Evolutionary conservation across 2,329 filamentous ascomycete species (phyloP), one percentile per base, ranked within the genome.

Genomic region (Neodidymelliopsis sp.): DNA sequence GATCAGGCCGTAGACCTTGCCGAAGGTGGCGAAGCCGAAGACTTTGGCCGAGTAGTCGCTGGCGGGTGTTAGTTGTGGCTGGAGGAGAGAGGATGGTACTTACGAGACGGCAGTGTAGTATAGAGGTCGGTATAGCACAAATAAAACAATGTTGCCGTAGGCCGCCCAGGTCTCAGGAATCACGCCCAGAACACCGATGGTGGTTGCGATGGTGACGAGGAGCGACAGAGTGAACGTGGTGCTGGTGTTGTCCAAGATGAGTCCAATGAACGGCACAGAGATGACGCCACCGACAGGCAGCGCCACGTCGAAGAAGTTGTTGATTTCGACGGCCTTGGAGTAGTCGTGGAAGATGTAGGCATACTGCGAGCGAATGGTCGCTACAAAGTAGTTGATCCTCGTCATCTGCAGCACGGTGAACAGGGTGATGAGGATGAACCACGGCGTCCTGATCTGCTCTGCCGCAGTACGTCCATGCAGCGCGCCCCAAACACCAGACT

Each of bases 331-430:
- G 0, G 91, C 89, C 48, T 81, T 78, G 1, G 76, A 70, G 50
- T 79, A 77, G 9, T 84, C 84, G 34, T 79, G 78, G 12, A 96
- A 83, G 7, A 97, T 81, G 61, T 86, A 87, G 33, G 85, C 82
- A 74, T 96, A 96, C 71, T 97, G 91, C 2, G 87, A 81, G 2
- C 89, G 84, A 55, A 96, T 87, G 2, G 91, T 96, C 1, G 91
- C 91, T 36, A 96, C 90, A 64, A 96, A 96, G 76, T 92, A 96
- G 75, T 96, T 96, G 79, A 96, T 96, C 8, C 78, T 82, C 55
- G 96, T 87, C 76, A 81, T 84, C 66, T 81, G 79, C 2, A 82
- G 57, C 24, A 81, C 73, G 1, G 90, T 96, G 72, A 96, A 94
- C 10, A 91, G 72, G 9, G 89, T 89, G 62, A 96, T 90, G 39